Evolutionary conservation across 2,329 filamentous ascomycete genomes (phyloP), one percentile per base, ranked within the genome.

Genomic region (Didymella exigua): DNA sequence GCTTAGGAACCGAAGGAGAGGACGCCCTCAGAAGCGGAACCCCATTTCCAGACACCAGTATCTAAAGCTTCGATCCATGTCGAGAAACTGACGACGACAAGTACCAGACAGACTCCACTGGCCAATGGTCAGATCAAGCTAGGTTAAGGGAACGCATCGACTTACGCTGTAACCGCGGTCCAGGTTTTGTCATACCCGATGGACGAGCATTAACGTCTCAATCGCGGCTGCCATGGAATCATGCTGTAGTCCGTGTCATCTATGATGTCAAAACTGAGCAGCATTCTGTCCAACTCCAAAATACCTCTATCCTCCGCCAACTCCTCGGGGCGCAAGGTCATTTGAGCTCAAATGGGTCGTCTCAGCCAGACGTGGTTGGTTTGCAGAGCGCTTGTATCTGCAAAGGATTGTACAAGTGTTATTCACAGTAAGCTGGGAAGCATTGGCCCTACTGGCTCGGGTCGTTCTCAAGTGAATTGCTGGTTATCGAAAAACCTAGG

Each of bases 261-360:
- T 16, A 8, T 23, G 16, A 3, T 18, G 1, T 24, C 46, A 6
- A 60, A 31, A 11, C 49, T 52, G 3, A 18, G n/a, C 0, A 49
- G 23, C 9, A 50, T 30, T 11, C 45, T n/a, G 19, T 57, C 44
- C 3, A 38, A 33, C 14, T 42, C 36, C 1, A 46, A n/a, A 13
- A n/a, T 31, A 18, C 43, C n/a, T 2, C 29, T 21, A 2, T 5
- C 30, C 6, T 9, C 9, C 4, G 61, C 62, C 33, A 21, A 3
- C n/a, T 31, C 6, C 18, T 63, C 63, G 2, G 58, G 57, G 3
- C 14, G 19, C n/a, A n/a, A n/a, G n/a, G n/a, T 27, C 26, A 10
- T 27, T 27, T 10, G 26, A 27, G 26, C 26, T 27, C 26, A 27
- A 27, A 5, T 5, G 26, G 26, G 26, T 27, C 10, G 26, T 27